phyloP scores from a whole-genome alignment of 1,284 basidiomycete species.

The Apiotrichum siamense region DNA sequence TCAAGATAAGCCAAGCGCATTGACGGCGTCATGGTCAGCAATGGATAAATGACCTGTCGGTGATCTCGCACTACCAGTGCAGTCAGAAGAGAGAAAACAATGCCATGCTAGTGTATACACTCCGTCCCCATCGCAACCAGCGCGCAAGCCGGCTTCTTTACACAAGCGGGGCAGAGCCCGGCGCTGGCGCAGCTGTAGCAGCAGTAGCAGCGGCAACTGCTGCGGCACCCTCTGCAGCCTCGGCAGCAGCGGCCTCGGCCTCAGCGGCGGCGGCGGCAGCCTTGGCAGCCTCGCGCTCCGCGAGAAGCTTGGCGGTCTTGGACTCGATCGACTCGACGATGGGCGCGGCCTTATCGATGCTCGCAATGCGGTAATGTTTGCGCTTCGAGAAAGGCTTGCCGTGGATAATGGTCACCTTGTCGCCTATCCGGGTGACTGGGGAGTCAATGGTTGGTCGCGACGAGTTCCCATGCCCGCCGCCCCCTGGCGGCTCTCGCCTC shows the following conservation, averaged over 20 bases:
- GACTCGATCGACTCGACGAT: not conserved
- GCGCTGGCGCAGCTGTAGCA: too few species aligned
- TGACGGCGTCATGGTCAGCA: too few species aligned
- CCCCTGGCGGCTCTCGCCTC: too few species aligned
- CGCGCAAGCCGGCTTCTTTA: too few species aligned
- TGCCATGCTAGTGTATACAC: conserved; percentile 7
- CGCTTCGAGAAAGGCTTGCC: conserved; percentile 29
- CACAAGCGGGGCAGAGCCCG: too few species aligned
- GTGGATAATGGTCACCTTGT: conserved; percentile 37
- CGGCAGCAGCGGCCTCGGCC: not conserved
- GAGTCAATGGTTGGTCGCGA: not conserved
- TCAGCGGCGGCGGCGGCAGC: not conserved
- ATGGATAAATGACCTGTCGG: not conserved
- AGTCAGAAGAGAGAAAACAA: conserved; percentile 1
- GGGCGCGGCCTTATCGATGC: conserved; percentile 12
- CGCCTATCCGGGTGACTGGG: conserved; percentile 30
- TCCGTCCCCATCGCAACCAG: not conserved
- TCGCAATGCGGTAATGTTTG: conserved; percentile 29
- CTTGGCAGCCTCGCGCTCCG: not conserved
- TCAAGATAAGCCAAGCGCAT: too few species aligned
- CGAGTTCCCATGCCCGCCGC: too few species aligned
- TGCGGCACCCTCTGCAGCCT: not conserved
- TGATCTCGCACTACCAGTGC: too few species aligned
- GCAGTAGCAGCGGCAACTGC: too few species aligned
- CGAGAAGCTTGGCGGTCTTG: not conserved